phyloP scores from a whole-genome alignment of 495 filamentous ascomycete genomes.

The Acidomyces sp. region DNA sequence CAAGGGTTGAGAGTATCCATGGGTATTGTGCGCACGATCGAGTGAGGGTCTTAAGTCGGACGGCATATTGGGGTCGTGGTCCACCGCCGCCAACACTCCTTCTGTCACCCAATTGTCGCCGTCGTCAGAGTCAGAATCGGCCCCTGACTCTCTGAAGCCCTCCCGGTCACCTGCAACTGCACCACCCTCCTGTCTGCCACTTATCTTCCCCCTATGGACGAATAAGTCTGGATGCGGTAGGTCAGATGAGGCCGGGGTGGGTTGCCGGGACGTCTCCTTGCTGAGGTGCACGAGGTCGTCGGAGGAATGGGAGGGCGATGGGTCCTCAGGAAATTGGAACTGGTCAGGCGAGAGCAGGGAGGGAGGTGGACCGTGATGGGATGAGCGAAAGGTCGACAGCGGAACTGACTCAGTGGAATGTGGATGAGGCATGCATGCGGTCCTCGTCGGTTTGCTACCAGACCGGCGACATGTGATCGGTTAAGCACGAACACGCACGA shows the following conservation, averaged over 20 bases:
- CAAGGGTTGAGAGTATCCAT: conserved; percentile 4
- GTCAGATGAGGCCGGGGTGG: conserved; percentile 8
- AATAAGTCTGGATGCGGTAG: conserved; percentile 9
- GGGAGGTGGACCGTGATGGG: background rate
- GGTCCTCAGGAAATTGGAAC: conserved; percentile 5
- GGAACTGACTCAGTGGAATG: conserved; percentile 10
- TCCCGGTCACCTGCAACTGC: background rate
- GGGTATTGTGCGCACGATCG: too few relatives aligned
- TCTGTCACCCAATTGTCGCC: conserved; percentile 11
- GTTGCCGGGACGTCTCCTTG: conserved; percentile 9
- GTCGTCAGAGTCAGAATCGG: too few relatives aligned
- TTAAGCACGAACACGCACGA: too few relatives aligned
- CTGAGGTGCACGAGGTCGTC: conserved; percentile 17
- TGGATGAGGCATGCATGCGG: conserved; percentile 21
- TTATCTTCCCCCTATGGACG: background rate
- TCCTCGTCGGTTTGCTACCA: background rate
- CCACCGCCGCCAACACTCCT: too few relatives aligned
- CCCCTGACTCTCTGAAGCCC: conserved; percentile 5
- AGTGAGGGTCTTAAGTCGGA: conserved; percentile 21
- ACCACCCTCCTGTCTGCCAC: background rate
- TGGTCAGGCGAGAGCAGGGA: conserved; percentile 9
- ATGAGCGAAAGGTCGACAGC: background rate
- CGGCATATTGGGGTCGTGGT: conserved; percentile 19
- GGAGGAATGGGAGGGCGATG: conserved; percentile 5
- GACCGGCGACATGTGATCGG: too few relatives aligned